A percentile compares a stretch with the other conserved stretches of the same genome.
Conservation (phyloP, 2,329 filamentous ascomycete genomes). For the Fusarium buharicum region DNA sequence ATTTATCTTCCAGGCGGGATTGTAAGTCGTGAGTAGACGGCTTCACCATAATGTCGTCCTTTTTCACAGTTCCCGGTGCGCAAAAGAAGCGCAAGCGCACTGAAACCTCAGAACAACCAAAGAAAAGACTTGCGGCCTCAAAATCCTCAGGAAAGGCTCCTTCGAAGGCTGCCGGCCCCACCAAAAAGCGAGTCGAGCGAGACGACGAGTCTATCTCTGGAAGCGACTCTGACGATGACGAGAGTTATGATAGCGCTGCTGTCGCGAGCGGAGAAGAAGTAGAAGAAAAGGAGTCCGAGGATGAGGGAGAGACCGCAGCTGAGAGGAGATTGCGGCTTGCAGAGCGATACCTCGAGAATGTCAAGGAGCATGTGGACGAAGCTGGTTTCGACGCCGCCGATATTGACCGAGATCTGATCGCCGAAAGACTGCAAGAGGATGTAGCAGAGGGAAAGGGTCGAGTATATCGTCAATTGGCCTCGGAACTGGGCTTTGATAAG, state of each 20-base stretch:
- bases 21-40: slow-evolving; percentile 43
- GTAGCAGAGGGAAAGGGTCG: slow-evolving; percentile 91
- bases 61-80: slow-evolving; percentile 89
- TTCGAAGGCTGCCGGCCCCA: slow-evolving; percentile 53
- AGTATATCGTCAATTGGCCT: slow-evolving; percentile 83
- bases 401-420: slow-evolving; percentile 91
- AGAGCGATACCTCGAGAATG: slow-evolving; percentile 91
- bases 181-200: slow-evolving; percentile 61
- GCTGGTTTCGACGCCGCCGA: slow-evolving; percentile 91
- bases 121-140: slow-evolving; percentile 66
- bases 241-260: slow-evolving; percentile 52
- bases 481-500: slow-evolving; percentile 74
- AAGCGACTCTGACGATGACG: slow-evolving; percentile 78
- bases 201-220: slow-evolving; percentile 83
- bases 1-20: slow-evolving; percentile 46
- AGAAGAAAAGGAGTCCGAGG: slow-evolving; percentile 66
- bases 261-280: slow-evolving; percentile 61
- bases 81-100: slow-evolving; percentile 90
- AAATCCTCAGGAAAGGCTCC: slow-evolving; percentile 56
- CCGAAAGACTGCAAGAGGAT: slow-evolving; percentile 89
- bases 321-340: slow-evolving; percentile 88
- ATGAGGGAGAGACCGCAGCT: slow-evolving; percentile 86
- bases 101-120: slow-evolving; percentile 63
- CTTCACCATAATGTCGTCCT: slow-evolving; percentile 80
- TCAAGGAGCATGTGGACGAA: slow-evolving; percentile 83